Evolutionary conservation across 805 yeast genomes (phyloP).

Genomic region (Wickerhamomyces alni): DNA sequence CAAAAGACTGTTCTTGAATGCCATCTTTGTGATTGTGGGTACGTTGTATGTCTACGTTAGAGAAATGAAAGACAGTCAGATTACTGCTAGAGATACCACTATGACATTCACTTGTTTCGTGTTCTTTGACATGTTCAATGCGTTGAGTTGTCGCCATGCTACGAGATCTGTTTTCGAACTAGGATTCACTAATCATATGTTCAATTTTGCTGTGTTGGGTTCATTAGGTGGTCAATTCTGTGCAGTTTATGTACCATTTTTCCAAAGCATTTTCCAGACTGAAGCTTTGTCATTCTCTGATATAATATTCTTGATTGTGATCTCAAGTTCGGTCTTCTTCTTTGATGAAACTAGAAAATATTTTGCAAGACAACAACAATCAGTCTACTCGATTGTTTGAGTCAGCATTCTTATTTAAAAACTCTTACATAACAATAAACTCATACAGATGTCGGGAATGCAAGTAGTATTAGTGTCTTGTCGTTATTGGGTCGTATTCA

Average conservation of each 20-base stretch:
- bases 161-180: slow-evolving; percentile 77
- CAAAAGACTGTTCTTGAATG: slow-evolving; percentile 70
- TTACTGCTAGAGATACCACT: slow-evolving; percentile 94
- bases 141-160: slow-evolving; percentile 86
- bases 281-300: slow-evolving; percentile 79
- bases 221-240: slow-evolving; percentile 87
- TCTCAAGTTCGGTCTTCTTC: slow-evolving; percentile 78
- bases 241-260: slow-evolving; percentile 89
- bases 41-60: slow-evolving; percentile 80
- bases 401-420: background rate
- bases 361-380: slow-evolving; percentile 11
- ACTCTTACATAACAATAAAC: background rate
- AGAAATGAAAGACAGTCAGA: slow-evolving; percentile 78
- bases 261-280: slow-evolving; percentile 90
- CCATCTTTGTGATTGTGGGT: slow-evolving; percentile 72
- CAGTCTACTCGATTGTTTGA: slow-evolving; percentile 21
- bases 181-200: slow-evolving; percentile 82
- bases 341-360: slow-evolving; percentile 80
- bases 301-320: slow-evolving; percentile 48
- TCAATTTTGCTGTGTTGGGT: slow-evolving; percentile 86
- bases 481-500: too few species aligned
- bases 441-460: too few species aligned
- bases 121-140: slow-evolving; percentile 94
- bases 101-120: slow-evolving; percentile 99
- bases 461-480: too few species aligned